Base-by-base conservation (phyloP, 164 flowering plant genomes). In the Nymphaea thermarum region DNA sequence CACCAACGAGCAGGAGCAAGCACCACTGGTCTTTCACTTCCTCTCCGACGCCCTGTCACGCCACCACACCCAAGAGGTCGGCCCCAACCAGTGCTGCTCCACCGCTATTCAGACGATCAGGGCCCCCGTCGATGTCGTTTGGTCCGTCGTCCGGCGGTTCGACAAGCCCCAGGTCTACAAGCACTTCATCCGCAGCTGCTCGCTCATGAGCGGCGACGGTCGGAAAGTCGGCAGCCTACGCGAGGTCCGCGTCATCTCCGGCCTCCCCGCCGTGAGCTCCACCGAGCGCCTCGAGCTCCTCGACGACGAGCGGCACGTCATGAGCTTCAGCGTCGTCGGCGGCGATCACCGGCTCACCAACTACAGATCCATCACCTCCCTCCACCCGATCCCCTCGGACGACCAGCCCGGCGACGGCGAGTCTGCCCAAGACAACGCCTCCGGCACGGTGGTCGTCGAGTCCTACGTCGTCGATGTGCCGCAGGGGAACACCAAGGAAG, bases 101-200 rank as follows among this genome's bases (percentile, higher is more conserved):
- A 80, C 91, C 65, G 91, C 87, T 25, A 71, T 81, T 41, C 82
- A 86, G 67, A 75, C 75, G 57, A 87, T 90, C 71, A 53, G 80
- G 17, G 89, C 97, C 3, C 91, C 93, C 0, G 74, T 84, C 60
- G 70, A 85, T 70, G 66, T 89, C 65, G 93, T 88, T 16, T 91
- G 97, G 97, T 82, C 97, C 6, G 84, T 91, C 14, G 85, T 91
- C 67, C 87, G 96, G 25, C 86, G 91, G 65, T 91, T 91, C 80
- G 97, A 91, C 68, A 82, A 81, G 68, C 97, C 97, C 0, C 91
- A 88, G 65, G 85, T 84, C 41, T 88, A 87, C 80, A 91, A 91
- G 70, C 85, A 84, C 75, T 86, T 91, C 68, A 79, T 91, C 44
- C 86, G 84, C 82, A 83, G 88, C 78, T 91, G 95, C 80, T 65